Evolutionary conservation across 192 early-diverging fungal genomes (phyloP), one percentile per base, ranked within the genome.

Genomic region (Lobosporangium transversale): DNA sequence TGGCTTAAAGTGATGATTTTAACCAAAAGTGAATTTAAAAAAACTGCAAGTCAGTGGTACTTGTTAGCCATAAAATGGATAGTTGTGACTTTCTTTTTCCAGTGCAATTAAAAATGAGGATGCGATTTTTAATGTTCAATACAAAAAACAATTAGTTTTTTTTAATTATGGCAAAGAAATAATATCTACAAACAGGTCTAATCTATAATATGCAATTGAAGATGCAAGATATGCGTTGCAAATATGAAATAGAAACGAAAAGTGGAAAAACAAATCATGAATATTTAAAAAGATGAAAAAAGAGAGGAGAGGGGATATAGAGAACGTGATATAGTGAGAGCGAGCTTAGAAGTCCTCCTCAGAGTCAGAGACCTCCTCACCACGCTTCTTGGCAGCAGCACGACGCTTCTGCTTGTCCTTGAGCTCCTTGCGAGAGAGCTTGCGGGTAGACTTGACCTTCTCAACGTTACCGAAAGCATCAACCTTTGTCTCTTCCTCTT

Each of bases 381-480:
- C 84, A 53, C 84, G 81, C 79, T 85, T 85, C 62, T 82, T 78
- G 57, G 81, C 76, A 65, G 80, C 84, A 74, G 81, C 79, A 53
- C 84, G 81, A 48, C 83, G 81, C 81, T 85, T 85, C 79, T 83
- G 82, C 84, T 85, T 85, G 51, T 85, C 80, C 58, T 82, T 80
- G 24, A 83, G 36, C 56, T 85, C 84, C 65, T 81, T 81, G 78
- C 79, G 80, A 49, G 81, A 74, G 44, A 85, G 70, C 74, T 83
- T 83, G 70, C 67, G 76, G 66, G 88, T 85, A 59, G 85, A 88
- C 73, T 83, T 79, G 83, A 89, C 90, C 80, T 92, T 91, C 70
- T 83, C 63, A 31, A 88, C 88, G 83, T 92, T 93, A 70, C 92
- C 92, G 55, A 90, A 87, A 47, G 88, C 90, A 81, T 93, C 92